These are phyloP conservation scores for Dendryphion nanum DNA, from an alignment of 2,329 filamentous ascomycete species.

Conservation along the genomic window DNA sequence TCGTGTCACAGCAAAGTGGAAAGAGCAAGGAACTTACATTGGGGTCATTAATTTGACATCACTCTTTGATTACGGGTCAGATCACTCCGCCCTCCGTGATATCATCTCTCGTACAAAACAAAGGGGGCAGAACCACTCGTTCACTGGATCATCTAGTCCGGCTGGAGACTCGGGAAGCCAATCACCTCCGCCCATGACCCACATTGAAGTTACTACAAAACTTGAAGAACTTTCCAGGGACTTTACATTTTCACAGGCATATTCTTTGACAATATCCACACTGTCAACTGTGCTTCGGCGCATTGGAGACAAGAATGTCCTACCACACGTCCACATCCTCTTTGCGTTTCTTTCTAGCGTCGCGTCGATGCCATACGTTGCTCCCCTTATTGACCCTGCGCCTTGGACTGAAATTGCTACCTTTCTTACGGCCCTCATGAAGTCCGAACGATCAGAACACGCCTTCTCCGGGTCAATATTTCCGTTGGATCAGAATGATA, in stretches of 20 bases:
- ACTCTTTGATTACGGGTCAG: slow-evolving; percentile 54
- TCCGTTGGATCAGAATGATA: slow-evolving; percentile 47
- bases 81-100: slow-evolving; percentile 40
- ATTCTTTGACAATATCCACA: slow-evolving; percentile 45
- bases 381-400: slow-evolving; percentile 33
- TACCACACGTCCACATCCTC: slow-evolving; percentile 63
- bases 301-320: slow-evolving; percentile 57
- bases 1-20: slow-evolving; percentile 53
- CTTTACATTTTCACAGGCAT: slow-evolving; percentile 33
- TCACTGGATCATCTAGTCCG: slow-evolving; percentile 17
- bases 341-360: slow-evolving; percentile 58
- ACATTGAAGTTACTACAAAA: slow-evolving; percentile 15
- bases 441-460: slow-evolving; percentile 40
- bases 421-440: slow-evolving; percentile 55
- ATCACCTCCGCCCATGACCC: slow-evolving; percentile 2
- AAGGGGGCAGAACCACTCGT: slow-evolving; percentile 8
- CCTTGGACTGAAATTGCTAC: slow-evolving; percentile 55
- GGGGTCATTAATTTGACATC: slow-evolving; percentile 56
- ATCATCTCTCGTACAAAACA: slow-evolving; percentile 13
- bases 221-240: slow-evolving; percentile 13
- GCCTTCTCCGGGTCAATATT: slow-evolving; percentile 41
- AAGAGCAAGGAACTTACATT: slow-evolving; percentile 57
- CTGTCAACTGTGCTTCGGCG: slow-evolving; percentile 51
- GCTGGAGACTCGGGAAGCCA: slow-evolving; percentile 1
- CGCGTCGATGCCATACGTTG: slow-evolving; percentile 37